Evolutionary conservation across 257 asterid species (phyloP), one percentile per base, ranked within the genome.

Genomic region (Plantago ovata): DNA sequence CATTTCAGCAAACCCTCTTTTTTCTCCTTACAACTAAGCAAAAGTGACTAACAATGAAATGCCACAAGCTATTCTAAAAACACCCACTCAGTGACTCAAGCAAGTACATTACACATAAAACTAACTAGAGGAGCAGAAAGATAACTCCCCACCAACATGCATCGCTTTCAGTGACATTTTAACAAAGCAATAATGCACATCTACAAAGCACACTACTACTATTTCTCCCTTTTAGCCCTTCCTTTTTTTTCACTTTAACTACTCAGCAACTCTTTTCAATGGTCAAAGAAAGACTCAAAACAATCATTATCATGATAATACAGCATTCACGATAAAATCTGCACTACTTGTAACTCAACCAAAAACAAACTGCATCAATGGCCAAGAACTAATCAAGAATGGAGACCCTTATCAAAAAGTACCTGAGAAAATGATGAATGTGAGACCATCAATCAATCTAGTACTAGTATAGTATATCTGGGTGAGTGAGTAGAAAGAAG

Each of bases 151-250:
- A 51, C 63, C 72, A 72, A 73, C 72, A 75, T 60, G 64, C 55
- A 67, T 69, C 71, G 65, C 75, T 77, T 77, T 74, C 84, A 78
- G 68, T 76, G 79, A 77, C 79, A 79, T 24, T 49, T 62, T 55
- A 76, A 62, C 80, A 71, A n/a, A 67, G 69, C 81, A 79, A 74
- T 69, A 76, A 47, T 72, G 61, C 69, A 43, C 62, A 52, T 78
- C 69, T 73, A 75, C 76, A 67, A 51, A 33, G 40, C 13, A 13
- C 20, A 21, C 60, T 56, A 47, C 45, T 15, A 13, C 23, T 44
- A 52, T 55, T 46, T 58, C 18, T 16, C 57, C 42, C 38, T 53
- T 36, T 69, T n/a, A n/a, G n/a, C n/a, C n/a, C 39, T 67, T 63
- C 53, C 61, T 60, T 56, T 59, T 42, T 53, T 56, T 53, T 58